A percentile compares a stretch with the other conserved stretches of the same genome.
Conservation (phyloP, 352 stramenopile species). For the Elongisporangium undulatum region DNA sequence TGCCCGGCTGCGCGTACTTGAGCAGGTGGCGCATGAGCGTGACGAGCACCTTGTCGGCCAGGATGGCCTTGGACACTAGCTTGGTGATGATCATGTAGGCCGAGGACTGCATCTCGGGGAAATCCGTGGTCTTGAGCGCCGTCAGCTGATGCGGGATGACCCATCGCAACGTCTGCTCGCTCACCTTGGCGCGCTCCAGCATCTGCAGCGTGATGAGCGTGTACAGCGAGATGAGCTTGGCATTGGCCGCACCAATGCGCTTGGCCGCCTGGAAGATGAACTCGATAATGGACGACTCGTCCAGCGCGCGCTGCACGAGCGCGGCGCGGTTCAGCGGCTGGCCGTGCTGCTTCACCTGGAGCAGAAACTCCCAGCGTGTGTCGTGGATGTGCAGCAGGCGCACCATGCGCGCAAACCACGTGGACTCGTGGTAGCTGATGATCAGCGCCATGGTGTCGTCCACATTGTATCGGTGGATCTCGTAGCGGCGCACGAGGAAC, state of each 20-base stretch:
- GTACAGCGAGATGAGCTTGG: constrained; percentile 86
- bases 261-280: constrained; percentile 65
- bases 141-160: constrained; percentile 70
- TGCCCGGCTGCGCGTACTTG: constrained; percentile 63
- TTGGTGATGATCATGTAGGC: constrained; percentile 87
- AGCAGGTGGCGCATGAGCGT: constrained; percentile 71
- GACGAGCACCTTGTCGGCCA: constrained; percentile 69
- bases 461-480: constrained; percentile 85
- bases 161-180: constrained; percentile 71
- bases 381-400: constrained; percentile 75
- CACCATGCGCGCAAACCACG: constrained; percentile 84
- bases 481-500: constrained; percentile 86
- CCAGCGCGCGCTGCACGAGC: constrained; percentile 67
- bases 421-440: constrained; percentile 82
- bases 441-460: constrained; percentile 79
- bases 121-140: constrained; percentile 57
- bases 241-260: constrained; percentile 56
- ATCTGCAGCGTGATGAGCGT: constrained; percentile 76
- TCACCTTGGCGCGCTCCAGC: constrained; percentile 60
- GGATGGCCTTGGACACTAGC: constrained; percentile 68
- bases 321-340: constrained; percentile 59
- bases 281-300: constrained; percentile 71
- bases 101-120: constrained; percentile 75
- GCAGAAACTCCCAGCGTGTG: constrained; percentile 82
- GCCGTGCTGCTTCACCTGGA: constrained; percentile 65